Evolutionary conservation across 73 alveolate genomes (phyloP), one percentile per base, ranked within the genome.

Genomic region (Halteria grandinella): DNA sequence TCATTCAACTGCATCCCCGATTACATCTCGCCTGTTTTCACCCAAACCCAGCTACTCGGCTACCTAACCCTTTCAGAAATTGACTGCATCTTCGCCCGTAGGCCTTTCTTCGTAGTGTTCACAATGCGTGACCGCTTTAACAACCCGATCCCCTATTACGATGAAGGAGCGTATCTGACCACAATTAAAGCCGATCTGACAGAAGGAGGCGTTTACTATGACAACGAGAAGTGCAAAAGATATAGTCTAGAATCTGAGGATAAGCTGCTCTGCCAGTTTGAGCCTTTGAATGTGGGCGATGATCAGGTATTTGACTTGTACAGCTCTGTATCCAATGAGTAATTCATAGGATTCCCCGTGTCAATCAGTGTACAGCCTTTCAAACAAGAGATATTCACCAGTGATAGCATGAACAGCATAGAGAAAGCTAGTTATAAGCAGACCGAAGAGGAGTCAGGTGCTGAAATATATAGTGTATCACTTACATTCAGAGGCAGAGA

Each of bases 61-160:
- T 60, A 60, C 24, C 5, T 60, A 17, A 59, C 77, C 4, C 43
- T 40, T 21, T 40, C 40, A 18, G 12, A 60, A 37, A 36, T 4
- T 18, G 77, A 60, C 29, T 60, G 77, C 27, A 1, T 60, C 8
- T 60, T 36, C 24, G 59, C 43, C 12, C 37, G 43, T 60, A 60
- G 77, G 29, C 77, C 77, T 2, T 36, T 60, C 6, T 60, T 40
- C 43, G 14, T 60, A 8, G 41, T 60, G 1, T 60, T 36, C 34
- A 49, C 37, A 21, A 60, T 60, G 77, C n/a, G 40, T 14, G 77
- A 60, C 43, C 25, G 43, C 25, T 39, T 6, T 21, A 36, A 32
- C 7, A 60, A 60, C 43, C 12, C 34, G n/a, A 60, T 60, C 1
- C 77, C 77, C 8, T 60, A n/a, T 37, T 14, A 60, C 43, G 77